Evolutionary conservation across 805 yeast genomes (phyloP), one percentile per base, ranked within the genome.

Genomic region (Candida sanyiensis): DNA sequence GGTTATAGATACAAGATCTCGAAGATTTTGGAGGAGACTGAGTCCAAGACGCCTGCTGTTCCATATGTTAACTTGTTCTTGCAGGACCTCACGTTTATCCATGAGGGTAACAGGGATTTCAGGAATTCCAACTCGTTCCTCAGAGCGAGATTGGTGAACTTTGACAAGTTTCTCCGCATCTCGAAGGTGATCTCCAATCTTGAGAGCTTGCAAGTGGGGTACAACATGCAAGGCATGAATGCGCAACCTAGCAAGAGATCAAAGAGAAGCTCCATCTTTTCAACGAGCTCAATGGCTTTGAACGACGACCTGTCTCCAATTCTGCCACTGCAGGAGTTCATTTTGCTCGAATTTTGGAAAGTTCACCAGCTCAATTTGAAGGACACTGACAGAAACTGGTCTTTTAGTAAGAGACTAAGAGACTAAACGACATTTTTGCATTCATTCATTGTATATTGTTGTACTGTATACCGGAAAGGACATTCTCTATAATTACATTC

Each of bases 21-120:
- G 39, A 75, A 75, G 49, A 71, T 80, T 38, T 60, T 80, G 44
- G 65, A 66, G 45, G 51, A 59, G 44, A 50, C 61, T 61, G 56
- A 72, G 64, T 42, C 38, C 1, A 63, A 60, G 39, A 50, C 77
- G 16, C 87, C 89, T 0, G 72, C 77, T 16, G 89, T 84, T 26
- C 95, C 95, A 13, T 84, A 83, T 54, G 69, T 83, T 41, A 79
- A 83, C 33, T 61, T 84, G 38, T 83, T 81, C 56, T 62, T 84
- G 32, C 93, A 82, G 59, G 95, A 84, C 59, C 66, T 84, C 50
- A 83, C 89, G 0, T 83, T 83, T 61, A 76, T 83, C n/a, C 72
- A 78, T 37, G 94, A 84, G 49, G 90, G 93, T n/a, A 83, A 83
- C 54, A 71, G 82, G 28, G 80, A 76, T 49, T 78, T 65, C 55